Percentiles rank a stretch among this genome's conserved stretches.
phyloP scores from a whole-genome alignment of 2,329 filamentous ascomycete species.

The Talaromyces sp. region DNA sequence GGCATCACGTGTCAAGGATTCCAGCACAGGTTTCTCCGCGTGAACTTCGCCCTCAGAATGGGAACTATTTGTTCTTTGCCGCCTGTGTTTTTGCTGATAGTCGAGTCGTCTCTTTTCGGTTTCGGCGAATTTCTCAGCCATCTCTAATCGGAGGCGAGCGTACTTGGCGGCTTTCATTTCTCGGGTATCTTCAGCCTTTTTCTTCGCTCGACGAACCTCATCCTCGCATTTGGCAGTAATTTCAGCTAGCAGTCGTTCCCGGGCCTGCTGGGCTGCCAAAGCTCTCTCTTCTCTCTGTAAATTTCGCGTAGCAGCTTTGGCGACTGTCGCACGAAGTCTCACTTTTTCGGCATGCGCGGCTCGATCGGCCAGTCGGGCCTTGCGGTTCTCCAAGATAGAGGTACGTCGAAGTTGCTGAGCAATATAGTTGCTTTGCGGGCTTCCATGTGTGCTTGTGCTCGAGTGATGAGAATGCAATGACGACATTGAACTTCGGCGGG shows the following conservation, averaged over 20 bases:
- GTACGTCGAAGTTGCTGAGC: constrained; percentile 60
- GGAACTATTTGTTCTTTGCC: constrained; percentile 48
- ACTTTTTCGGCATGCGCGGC: constrained; percentile 63
- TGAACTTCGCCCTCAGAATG: constrained; percentile 41
- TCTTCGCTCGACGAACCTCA: constrained; percentile 60
- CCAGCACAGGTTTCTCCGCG: constrained; percentile 26
- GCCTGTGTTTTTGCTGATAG: constrained; percentile 43
- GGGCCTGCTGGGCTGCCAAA: constrained; percentile 56
- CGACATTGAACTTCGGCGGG: constrained; percentile 59
- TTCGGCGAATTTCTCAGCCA: constrained; percentile 60
- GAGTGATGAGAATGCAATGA: constrained; percentile 59
- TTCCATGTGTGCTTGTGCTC: constrained; percentile 42
- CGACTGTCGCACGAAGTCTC: constrained; percentile 55
- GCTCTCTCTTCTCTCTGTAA: constrained; percentile 57
- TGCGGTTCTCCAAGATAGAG: constrained; percentile 59
- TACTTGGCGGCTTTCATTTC: constrained; percentile 59
- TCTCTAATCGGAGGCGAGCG: constrained; percentile 52
- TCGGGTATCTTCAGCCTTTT: constrained; percentile 60
- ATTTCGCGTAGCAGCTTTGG: constrained; percentile 53
- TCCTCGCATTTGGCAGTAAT: constrained; percentile 61
- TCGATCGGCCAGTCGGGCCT: constrained; percentile 58
- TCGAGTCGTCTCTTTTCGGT: constrained; percentile 52
- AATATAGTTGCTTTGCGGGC: constrained; percentile 52
- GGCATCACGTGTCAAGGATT: constrained; percentile 42
- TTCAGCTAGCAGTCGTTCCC: constrained; percentile 58